Evolutionary conservation across 2,329 filamentous ascomycete genomes (phyloP).

Genomic region (Oidium heveae): DNA sequence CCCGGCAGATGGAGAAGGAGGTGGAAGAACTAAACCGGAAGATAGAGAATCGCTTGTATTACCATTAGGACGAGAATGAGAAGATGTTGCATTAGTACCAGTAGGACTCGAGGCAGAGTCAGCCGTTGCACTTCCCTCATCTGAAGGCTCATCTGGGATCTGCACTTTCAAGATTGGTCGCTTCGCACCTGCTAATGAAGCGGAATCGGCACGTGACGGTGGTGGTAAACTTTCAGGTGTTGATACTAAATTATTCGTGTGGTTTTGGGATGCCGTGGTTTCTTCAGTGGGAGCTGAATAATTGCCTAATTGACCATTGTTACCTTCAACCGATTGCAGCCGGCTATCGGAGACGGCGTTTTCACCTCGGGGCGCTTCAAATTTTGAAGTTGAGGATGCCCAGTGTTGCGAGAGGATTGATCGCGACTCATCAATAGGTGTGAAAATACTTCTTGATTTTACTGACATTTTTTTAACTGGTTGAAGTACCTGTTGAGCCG

Average conservation of each 20-base stretch:
- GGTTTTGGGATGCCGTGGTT: constrained; percentile 18
- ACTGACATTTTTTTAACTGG: constrained; percentile 24
- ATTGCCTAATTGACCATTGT: constrained; percentile 27
- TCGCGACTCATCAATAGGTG: constrained; percentile 78
- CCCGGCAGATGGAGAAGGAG: constrained; percentile 53
- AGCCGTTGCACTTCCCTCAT: constrained; percentile 43
- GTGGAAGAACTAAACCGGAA: constrained; percentile 58
- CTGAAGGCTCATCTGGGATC: constrained; percentile 77
- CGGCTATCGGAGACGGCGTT: constrained; percentile 20
- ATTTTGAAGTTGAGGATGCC: constrained; percentile 30
- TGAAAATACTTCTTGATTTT: constrained; percentile 60
- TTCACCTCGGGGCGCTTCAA: constrained; percentile 12
- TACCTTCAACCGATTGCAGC: constrained; percentile 39
- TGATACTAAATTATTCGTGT: constrained; percentile 27
- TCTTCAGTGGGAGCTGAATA: constrained; percentile 27
- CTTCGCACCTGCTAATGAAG: constrained; percentile 37
- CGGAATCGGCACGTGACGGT: constrained; percentile 55
- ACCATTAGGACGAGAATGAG: constrained; percentile 7
- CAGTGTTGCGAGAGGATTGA: constrained; percentile 74
- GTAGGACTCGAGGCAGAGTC: constrained; percentile 25
- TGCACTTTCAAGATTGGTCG: constrained; percentile 76
- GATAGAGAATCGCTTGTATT: constrained; percentile 25
- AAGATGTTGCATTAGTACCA: constrained; percentile 8
- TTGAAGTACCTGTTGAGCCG: constrained; percentile 25
- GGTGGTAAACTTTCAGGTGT: constrained; percentile 44